Evolutionary conservation across 192 early-diverging fungal genomes (phyloP), one percentile per base, ranked within the genome.

Genomic region (Helicostylum pulchrum): DNA sequence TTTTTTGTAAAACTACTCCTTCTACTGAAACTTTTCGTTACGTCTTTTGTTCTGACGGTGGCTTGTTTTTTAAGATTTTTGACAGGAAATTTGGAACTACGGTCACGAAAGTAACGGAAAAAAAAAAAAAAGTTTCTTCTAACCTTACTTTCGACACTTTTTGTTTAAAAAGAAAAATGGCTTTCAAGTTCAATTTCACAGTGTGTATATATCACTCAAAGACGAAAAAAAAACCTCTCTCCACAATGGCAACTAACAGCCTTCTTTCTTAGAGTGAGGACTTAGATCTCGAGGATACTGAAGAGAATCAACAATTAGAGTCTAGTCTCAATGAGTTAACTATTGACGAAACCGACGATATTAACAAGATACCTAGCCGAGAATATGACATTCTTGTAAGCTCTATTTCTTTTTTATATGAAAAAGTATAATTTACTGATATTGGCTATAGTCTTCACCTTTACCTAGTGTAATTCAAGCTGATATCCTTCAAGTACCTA

Each of bases 181-280:
- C 71, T 32, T 73, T 73, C 42, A 62, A 63, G 23, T 73, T 73
- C 15, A 73, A 73, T 30, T 73, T 73, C 39, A 68, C 71, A 7
- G 71, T 67, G 67, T 63, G 53, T 4, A 44, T 21, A 6, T 39
- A 39, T 39, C 36, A 39, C 36, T 34, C 6, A 44, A 43, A 17
- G 8, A n/a, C 19, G n/a, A 19, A 19, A 31, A n/a, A n/a, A 60
- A 43, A 31, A 30, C 14, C 11, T 3, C 4, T 0, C 14, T n/a
- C 3, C 2, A n/a, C n/a, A n/a, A 3, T 21, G 23, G 9, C 7
- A 14, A 42, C 20, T 26, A 8, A 23, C 4, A 49, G n/a, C 20
- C 15, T 30, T 20, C 14, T n/a, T n/a, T 46, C 5, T 32, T 49
- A 73, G 71, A 57, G 49, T 26, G 61, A 67, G 4, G 71, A 73